A percentile compares a stretch with the other conserved stretches of the same genome.
Conservation (phyloP, 2,329 filamentous ascomycete species). For the Purpureocillium takamizusanense region DNA sequence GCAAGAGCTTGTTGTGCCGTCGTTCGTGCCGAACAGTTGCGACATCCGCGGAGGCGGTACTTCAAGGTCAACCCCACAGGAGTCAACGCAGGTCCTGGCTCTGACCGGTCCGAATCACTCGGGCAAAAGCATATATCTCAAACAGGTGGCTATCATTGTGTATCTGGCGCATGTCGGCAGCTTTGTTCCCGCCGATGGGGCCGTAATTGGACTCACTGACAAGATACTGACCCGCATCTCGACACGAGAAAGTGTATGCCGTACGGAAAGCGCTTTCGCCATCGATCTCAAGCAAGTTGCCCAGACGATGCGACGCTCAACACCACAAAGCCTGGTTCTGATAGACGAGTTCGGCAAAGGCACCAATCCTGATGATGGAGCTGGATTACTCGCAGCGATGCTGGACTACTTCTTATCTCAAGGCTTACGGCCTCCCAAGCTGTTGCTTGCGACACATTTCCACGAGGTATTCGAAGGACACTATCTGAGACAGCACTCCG, state of each 20-base stretch:
- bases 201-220: conserved; percentile 79
- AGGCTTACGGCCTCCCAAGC: conserved; percentile 38
- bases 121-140: conserved; percentile 92
- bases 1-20: conserved; percentile 72
- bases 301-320: conserved; percentile 65
- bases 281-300: conserved; percentile 84
- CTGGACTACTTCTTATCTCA: conserved; percentile 46
- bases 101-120: conserved; percentile 94
- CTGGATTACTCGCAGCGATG: conserved; percentile 48
- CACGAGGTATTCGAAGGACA: conserved; percentile 64
- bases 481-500: conserved; percentile 39
- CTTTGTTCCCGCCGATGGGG: conserved; percentile 74
- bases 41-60: conserved; percentile 51
- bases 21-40: conserved; percentile 78
- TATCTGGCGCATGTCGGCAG: conserved; percentile 90
- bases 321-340: conserved; percentile 69
- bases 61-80: not conserved
- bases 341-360: conserved; percentile 84
- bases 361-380: conserved; percentile 48
- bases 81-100: conserved; percentile 53
- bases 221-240: conserved; percentile 83
- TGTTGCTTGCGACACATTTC: conserved; percentile 54
- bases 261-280: conserved; percentile 53
- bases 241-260: conserved; percentile 55
- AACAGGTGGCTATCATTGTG: conserved; percentile 82